Evolutionary conservation across 192 early-diverging fungal genomes (phyloP).

Genomic region (Backusella mclennaniae): DNA sequence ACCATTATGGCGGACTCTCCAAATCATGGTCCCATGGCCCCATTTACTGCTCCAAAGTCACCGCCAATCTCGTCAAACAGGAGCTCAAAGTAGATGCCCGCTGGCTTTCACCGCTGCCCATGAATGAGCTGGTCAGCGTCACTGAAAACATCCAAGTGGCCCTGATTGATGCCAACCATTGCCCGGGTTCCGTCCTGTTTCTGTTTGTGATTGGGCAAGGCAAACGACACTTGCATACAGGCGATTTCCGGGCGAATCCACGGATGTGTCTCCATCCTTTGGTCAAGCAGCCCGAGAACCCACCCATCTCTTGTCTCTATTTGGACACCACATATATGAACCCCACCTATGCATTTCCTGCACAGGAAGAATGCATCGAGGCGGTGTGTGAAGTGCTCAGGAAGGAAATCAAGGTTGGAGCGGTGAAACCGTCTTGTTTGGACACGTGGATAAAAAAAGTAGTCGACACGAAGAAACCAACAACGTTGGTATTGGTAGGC

Average conservation of each 20-base stretch:
- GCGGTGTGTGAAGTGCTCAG: constrained; percentile 38
- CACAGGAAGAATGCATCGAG: constrained; percentile 67
- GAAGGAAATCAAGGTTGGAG: neutral
- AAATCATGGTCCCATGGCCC: constrained; percentile 63
- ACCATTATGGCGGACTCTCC: constrained; percentile 87
- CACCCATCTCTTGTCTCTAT: constrained; percentile 69
- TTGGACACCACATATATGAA: constrained; percentile 92
- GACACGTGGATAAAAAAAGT: constrained; percentile 8
- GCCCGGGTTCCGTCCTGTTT: constrained; percentile 71
- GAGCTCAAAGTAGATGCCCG: constrained; percentile 61
- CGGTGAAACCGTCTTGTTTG: neutral
- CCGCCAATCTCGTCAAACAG: constrained; percentile 71
- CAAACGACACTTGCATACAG: constrained; percentile 77
- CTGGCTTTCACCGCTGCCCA: constrained; percentile 63
- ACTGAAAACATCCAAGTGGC: constrained; percentile 63
- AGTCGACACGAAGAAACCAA: neutral
- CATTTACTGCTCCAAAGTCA: constrained; percentile 88
- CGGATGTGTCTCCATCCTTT: constrained; percentile 59
- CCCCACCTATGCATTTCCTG: constrained; percentile 78
- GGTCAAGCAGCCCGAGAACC: constrained; percentile 46
- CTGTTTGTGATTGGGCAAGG: constrained; percentile 48
- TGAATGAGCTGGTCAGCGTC: constrained; percentile 48
- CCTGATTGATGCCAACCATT: constrained; percentile 87
- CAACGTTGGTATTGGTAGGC: constrained; percentile 55
- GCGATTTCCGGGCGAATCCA: constrained; percentile 80